Evolutionary conservation across 495 filamentous ascomycete genomes (phyloP), one percentile per base, ranked within the genome.

Genomic region (Apodospora peruviana): DNA sequence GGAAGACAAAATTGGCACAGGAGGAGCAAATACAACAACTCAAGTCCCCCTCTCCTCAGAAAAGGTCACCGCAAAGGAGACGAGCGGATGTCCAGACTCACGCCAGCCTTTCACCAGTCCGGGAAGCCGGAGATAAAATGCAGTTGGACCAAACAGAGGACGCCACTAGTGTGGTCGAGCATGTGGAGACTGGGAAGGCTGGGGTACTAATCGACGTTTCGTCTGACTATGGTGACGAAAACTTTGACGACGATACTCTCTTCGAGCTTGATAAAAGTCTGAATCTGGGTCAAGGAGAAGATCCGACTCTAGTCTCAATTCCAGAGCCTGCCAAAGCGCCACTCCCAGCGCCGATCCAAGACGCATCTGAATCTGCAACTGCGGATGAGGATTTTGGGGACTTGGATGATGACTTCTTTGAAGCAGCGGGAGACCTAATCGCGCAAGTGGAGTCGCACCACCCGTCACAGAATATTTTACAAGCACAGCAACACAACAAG

Each of bases 341-440:
- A n/a, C n/a, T n/a, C n/a, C n/a, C n/a, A n/a, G n/a, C n/a, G n/a
- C n/a, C n/a, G n/a, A n/a, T n/a, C n/a, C n/a, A n/a, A n/a, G n/a
- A n/a, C n/a, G n/a, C n/a, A n/a, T n/a, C n/a, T n/a, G n/a, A n/a
- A n/a, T 43, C 46, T 8, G 34, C 32, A 40, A 14, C 20, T 5
- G 36, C 36, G 7, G 48, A 57, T 19, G 44, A 57, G 17, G 57
- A 67, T 14, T 85, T 82, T 58, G 76, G 77, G 38, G 84, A 87
- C 36, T 71, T 79, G 24, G 82, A 78, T 47, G 84, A 84, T 39
- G 82, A 84, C 19, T 66, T 81, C 49, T 73, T 80, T 40, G 77
- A 73, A 27, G 80, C 76, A 42, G 64, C 83, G 17, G 82, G 80
- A 53, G 65, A 78, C 32, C 57, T 87, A 40, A 67, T 79, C 36